Base-by-base conservation (phyloP, 2,329 filamentous ascomycete genomes). In the Pochonia chlamydosporia region DNA sequence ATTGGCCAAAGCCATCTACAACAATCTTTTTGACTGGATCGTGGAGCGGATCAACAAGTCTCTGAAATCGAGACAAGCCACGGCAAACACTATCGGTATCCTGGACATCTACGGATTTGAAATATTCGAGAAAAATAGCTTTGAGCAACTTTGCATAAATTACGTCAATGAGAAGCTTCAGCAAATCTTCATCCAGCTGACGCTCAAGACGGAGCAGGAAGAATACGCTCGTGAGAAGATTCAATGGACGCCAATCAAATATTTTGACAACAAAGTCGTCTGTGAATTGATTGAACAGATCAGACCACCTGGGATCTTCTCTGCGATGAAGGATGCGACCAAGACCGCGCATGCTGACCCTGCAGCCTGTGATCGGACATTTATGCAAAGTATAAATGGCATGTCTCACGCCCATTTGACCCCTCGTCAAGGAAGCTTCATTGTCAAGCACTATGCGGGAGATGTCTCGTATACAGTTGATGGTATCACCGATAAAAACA, bases 161-260 rank as follows among this genome's bases (percentile, higher is more conserved):
- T 99, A 97, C 62, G 95, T 97, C 62, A 99, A 99, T 68, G 93
- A 99, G 71, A 99, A 99, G 69, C 74, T 99, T 49, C 93, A 99
- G 69, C 93, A 99, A 63, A 97, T 99, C 60, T 99, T 99, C 64
- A 99, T 99, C 57, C 93, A 99, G 67, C 75, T 99, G 58, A 99
- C 93, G 0, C 70, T 99, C 52, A 96, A 96, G 73, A 86, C 93
- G 0, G 93, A 99, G 66, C 93, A 99, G 70, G 93, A 99, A 58
- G 93, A 99, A 66, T 99, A 99, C 61, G 89, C 87, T 14, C 78
- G 88, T 42, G 93, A 99, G 67, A 85, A 97, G 73, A 99, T 99
- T 63, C 84, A 95, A 63, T 99, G 93, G 93, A 96, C 91, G 0
- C 93, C 93, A 3, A 99, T 99, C 76, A 95, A 93, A 61, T 99